Evolutionary conservation across 495 filamentous ascomycete genomes (phyloP).

Genomic region (Trichocladium antarcticum): DNA sequence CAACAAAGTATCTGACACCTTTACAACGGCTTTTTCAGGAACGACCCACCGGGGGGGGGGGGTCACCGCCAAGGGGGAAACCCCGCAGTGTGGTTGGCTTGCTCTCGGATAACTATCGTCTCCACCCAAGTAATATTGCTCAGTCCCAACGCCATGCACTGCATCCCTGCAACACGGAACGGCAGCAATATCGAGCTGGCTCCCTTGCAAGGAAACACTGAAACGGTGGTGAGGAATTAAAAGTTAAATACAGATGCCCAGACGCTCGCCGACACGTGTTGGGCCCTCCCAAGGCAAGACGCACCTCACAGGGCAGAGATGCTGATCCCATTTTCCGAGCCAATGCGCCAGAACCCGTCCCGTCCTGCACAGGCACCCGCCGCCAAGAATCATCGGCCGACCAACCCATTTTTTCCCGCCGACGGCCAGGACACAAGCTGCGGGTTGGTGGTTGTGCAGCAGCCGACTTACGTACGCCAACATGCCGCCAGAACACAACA

Average conservation of each 20-base stretch:
- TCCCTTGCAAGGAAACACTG: background rate
- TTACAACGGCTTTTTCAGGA: background rate
- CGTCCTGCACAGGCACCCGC: background rate
- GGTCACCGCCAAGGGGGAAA: background rate
- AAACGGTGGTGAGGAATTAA: background rate
- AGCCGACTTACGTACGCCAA: too few relatives aligned
- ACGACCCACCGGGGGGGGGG: background rate
- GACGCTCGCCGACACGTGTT: background rate
- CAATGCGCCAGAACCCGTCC: background rate
- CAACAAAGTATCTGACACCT: constrained; percentile 1
- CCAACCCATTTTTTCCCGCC: background rate
- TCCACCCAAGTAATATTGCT: constrained; percentile 4
- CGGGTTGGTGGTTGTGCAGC: background rate
- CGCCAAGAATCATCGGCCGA: constrained; percentile 1
- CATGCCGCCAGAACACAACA: too few relatives aligned
- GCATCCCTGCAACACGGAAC: background rate
- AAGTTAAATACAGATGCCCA: background rate
- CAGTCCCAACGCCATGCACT: background rate
- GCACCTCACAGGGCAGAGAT: background rate
- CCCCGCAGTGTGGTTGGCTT: constrained; percentile 3
- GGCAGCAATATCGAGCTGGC: background rate
- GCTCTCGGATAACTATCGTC: background rate
- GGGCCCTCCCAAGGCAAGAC: background rate
- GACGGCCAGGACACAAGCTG: background rate
- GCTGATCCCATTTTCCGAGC: constrained; percentile 4